phyloP scores from a whole-genome alignment of 768 basidiomycete species.

The Xanthoconium purpureum region DNA sequence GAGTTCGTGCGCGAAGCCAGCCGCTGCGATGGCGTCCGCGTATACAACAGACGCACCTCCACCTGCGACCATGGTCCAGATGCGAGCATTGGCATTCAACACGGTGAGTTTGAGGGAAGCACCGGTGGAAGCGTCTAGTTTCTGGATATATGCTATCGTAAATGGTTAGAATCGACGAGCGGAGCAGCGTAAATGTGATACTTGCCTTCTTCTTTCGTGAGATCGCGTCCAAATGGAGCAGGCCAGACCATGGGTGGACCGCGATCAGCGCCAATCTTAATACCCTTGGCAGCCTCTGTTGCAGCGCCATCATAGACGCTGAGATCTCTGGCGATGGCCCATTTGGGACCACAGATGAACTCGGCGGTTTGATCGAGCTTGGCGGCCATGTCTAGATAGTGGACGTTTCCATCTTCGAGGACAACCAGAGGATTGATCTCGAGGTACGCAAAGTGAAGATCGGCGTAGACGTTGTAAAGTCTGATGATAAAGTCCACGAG shows the following conservation, averaged over 20 bases:
- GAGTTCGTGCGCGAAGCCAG: slow-evolving; percentile 94
- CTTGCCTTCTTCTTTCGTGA: slow-evolving; percentile 87
- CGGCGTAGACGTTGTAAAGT: slow-evolving; percentile 96
- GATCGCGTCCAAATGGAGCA: slow-evolving; percentile 93
- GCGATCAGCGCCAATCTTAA: slow-evolving; percentile 77
- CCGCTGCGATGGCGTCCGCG: slow-evolving; percentile 80
- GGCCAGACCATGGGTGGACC: slow-evolving; percentile 98
- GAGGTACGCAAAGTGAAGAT: slow-evolving; percentile 99
- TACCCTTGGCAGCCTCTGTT: slow-evolving; percentile 34
- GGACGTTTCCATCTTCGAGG: slow-evolving; percentile 78
- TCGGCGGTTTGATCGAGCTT: slow-evolving; percentile 99
- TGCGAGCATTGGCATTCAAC: slow-evolving; percentile 87
- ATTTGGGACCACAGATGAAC: slow-evolving; percentile 96
- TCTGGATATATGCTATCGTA: slow-evolving; percentile 85
- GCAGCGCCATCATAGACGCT: slow-evolving; percentile 60
- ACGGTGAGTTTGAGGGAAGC: slow-evolving; percentile 98
- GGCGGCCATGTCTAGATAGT: slow-evolving; percentile 99
- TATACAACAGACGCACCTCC: slow-evolving; percentile 79
- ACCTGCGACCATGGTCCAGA: slow-evolving; percentile 99
- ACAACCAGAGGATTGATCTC: slow-evolving; percentile 99
- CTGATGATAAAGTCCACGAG: slow-evolving; percentile 93
- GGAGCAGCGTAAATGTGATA: neutral
- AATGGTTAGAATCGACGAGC: neutral
- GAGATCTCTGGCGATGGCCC: slow-evolving; percentile 94
- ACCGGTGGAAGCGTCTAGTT: slow-evolving; percentile 94